phyloP scores from a whole-genome alignment of 257 asterid genomes.

The Nicotiana tabacum region DNA sequence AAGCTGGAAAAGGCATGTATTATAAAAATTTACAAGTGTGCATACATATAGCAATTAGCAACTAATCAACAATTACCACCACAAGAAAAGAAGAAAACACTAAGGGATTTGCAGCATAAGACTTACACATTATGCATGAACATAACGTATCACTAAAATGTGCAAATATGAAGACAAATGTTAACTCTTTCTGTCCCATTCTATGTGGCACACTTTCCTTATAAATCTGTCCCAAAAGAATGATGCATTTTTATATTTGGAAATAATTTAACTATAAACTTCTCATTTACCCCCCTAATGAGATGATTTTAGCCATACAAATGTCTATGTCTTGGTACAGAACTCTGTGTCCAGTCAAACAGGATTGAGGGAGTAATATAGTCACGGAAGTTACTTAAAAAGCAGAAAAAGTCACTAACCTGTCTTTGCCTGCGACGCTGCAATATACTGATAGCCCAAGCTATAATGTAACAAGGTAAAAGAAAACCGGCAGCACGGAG shows the following conservation, averaged over 20 bases:
- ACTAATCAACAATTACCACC: background rate
- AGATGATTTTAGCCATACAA: too few species aligned
- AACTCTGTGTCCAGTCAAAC: too few species aligned
- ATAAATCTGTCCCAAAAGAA: too few species aligned
- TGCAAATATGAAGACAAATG: background rate
- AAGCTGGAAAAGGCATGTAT: background rate
- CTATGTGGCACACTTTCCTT: too few species aligned
- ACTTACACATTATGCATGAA: background rate
- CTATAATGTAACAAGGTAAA: slow-evolving; percentile 44
- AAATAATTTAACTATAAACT: too few species aligned
- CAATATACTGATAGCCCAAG: slow-evolving; percentile 46
- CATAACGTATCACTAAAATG: background rate
- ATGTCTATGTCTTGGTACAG: too few species aligned
- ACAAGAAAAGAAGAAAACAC: background rate
- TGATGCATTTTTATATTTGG: too few species aligned
- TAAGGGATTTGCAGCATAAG: background rate
- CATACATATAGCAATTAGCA: background rate
- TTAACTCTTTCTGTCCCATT: too few species aligned
- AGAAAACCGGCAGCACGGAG: slow-evolving; percentile 46
- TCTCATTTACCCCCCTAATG: too few species aligned
- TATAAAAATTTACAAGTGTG: background rate
- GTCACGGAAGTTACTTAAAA: background rate
- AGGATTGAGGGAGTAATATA: too few species aligned
- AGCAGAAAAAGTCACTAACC: slow-evolving; percentile 21
- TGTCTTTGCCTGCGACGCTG: slow-evolving; percentile 52